Conservation (phyloP, 331 rosid species). For the Erythrophleum ivorense region DNA sequence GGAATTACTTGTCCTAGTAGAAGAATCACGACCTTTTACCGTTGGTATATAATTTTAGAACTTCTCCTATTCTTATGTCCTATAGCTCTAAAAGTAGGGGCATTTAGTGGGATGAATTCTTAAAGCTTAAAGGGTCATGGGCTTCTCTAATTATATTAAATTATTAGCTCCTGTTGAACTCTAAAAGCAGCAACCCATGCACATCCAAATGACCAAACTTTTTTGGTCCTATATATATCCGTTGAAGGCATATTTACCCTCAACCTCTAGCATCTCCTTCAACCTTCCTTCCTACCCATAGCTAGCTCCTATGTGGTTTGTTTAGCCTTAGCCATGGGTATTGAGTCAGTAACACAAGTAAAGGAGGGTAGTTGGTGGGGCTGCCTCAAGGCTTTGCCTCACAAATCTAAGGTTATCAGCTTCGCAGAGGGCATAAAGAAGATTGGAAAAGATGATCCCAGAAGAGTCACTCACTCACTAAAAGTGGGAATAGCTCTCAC, state of each 20-base stretch:
- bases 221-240: neutral
- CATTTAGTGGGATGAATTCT: conserved; percentile 24
- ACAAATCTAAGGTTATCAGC: conserved; percentile 42
- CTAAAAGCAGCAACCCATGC: neutral
- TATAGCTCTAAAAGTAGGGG: neutral
- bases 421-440: conserved; percentile 51
- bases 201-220: conserved; percentile 23
- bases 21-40: too few species aligned
- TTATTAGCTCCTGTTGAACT: conserved; percentile 24
- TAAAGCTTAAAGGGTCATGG: conserved; percentile 36
- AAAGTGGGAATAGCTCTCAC: conserved; percentile 94
- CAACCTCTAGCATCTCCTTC: conserved; percentile 38
- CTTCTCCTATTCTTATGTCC: neutral
- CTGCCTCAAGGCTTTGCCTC: conserved; percentile 46
- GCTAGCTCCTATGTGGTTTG: conserved; percentile 1
- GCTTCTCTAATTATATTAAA: conserved; percentile 38
- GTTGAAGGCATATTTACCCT: conserved; percentile 8
- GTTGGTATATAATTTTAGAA: neutral
- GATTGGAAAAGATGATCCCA: conserved; percentile 85
- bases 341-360: conserved; percentile 46
- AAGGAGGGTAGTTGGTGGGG: conserved; percentile 39
- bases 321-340: conserved; percentile 55
- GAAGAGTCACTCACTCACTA: conserved; percentile 81
- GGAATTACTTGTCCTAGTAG: too few species aligned
- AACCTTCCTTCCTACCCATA: conserved; percentile 10